Evolutionary conservation across 352 stramenopile species (phyloP), one percentile per base, ranked within the genome.

Genomic region (Globisporangium barbulae): DNA sequence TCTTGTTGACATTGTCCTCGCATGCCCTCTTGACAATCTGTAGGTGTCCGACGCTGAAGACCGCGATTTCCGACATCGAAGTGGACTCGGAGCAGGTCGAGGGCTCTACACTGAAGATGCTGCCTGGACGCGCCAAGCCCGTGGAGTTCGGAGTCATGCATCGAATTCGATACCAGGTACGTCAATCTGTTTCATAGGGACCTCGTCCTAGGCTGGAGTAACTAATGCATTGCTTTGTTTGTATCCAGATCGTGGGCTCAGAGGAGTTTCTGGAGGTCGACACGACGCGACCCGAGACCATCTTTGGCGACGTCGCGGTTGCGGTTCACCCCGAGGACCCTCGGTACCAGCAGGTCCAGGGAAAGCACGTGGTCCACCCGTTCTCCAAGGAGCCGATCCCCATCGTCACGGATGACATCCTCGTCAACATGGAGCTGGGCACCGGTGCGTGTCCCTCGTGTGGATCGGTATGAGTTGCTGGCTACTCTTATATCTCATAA

Each of bases 371-470:
- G 19, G 63, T 98, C 31, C 97, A 99, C 75, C 98, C 98, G 44
- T 99, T 98, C 70, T 78, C 81, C 3, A 70, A 79, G 13, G 64
- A 79, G 41, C 77, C 70, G 10, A 98, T 99, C 55, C 97, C 96
- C 10, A 98, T 99, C 59, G 80, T 99, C 39, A 82, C 75, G 10
- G 98, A 99, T 77, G 74, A 75, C n/a, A 76, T 86, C 12, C 82
- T 99, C 1, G 98, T 99, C 10, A 98, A 99, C 67, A 99, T 99
- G 96, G 83, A 90, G 55, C 97, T 99, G 49, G 98, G 98, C 63
- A 99, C 97, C 0, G 98, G 97, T 89, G 91, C 83, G 59, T 69
- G 15, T 50, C 17, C 44, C 17, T 54, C 25, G 1, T 45, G 19
- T 53, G 48, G 21, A n/a, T 53, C 28, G 15, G 15, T 39, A 21